Evolutionary conservation across 306 rosid genomes (phyloP), one percentile per base, ranked within the genome.

Genomic region (Trichosanthes cucumerina): DNA sequence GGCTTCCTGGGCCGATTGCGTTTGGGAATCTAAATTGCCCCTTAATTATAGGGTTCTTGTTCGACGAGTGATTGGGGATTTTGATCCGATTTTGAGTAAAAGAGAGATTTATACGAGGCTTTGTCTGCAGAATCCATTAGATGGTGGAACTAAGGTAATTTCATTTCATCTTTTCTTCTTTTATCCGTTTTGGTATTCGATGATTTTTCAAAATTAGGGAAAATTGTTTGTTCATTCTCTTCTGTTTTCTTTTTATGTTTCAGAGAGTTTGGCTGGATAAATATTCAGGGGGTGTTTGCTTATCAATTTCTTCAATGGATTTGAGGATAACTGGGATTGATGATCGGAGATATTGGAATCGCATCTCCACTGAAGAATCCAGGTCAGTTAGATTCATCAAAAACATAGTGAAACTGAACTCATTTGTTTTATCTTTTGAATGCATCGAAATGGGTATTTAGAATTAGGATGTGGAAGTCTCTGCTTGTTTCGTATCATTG

Each of bases 211-310:
- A 19, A 81, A 50, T 19, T 47, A 16, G 18, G 26, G 56, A 26
- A 44, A 70, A 23, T 44, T 72, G 24, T 65, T 65, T 19, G 21
- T 65, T 39, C 10, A 2, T 34, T 65, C 39, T 7, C 13, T 31
- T 56, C 26, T 38, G 75, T 56, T 60, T 19, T 68, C n/a, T n/a
- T 56, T 70, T 18, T 46, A 23, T 28, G 53, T 52, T 79, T 38
- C 88, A 96, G 98, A 96, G 86, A 66, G 89, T 90, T 79, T 96
- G 99, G 99, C 75, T 96, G 87, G 93, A 96, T 82, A 89, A 89
- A 78, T 71, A 86, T 79, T 81, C 88, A 21, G 97, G 97, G n/a
- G 85, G 90, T 76, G 84, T 86, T 59, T 96, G 96, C 81, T 24
- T 96, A 84, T 86, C 91, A 16, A 70, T 96, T 77, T 85, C 98